A percentile compares a stretch with the other conserved stretches of the same genome.
Conservation (phyloP, 108 stramenopile genomes). For the Aurantiochytrium sp. region DNA sequence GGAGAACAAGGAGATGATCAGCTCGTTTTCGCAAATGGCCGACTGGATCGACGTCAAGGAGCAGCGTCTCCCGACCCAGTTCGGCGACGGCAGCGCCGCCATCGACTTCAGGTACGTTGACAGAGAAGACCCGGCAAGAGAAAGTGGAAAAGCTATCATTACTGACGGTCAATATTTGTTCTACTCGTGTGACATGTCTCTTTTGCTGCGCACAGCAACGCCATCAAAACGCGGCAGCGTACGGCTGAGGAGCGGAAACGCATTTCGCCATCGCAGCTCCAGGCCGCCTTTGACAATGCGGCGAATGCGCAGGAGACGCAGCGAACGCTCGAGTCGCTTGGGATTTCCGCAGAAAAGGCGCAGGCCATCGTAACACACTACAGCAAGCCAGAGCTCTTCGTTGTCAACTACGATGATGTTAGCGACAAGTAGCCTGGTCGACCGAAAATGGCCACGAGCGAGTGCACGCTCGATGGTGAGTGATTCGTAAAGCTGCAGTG, state of each 20-base stretch:
- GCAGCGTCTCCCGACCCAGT: background rate
- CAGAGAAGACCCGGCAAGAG: background rate
- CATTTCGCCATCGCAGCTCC: background rate
- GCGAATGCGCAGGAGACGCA: background rate
- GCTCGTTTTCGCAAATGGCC: background rate
- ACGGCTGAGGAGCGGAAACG: background rate
- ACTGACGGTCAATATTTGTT: background rate
- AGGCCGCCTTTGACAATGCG: background rate
- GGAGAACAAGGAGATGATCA: background rate
- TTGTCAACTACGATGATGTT: background rate
- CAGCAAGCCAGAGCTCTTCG: background rate
- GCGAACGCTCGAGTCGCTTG: background rate
- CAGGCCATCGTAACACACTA: background rate
- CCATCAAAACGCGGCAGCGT: background rate
- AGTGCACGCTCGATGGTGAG: too few species aligned
- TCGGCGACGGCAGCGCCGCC: background rate
- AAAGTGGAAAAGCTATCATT: background rate
- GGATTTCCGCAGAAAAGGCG: background rate
- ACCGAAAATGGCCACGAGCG: too few species aligned
- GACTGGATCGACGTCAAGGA: background rate
- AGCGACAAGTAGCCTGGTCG: too few species aligned
- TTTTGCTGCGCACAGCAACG: background rate
- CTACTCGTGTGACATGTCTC: background rate
- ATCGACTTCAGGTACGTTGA: background rate
- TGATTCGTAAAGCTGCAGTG: too few species aligned